Conservation (phyloP, 192 early-diverging fungal genomes). For the Coemansia sp. region DNA sequence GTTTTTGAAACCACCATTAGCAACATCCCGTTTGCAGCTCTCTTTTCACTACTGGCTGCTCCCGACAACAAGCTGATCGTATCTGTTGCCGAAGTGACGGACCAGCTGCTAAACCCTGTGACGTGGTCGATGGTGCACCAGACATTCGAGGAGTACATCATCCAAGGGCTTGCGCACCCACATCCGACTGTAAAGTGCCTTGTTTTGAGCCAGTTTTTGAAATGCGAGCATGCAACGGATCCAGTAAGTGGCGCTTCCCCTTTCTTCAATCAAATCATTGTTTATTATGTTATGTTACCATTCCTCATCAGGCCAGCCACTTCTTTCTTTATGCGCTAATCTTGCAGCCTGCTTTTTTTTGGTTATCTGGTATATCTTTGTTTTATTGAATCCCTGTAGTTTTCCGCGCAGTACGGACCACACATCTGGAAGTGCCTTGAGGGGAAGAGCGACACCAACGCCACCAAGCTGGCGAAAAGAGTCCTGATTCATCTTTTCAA, state of each 20-base stretch:
- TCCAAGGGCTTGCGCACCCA: conserved; percentile 48
- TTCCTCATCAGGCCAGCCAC: neutral
- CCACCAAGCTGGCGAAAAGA: conserved; percentile 32
- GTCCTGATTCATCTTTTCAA: conserved; percentile 31
- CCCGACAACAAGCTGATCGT: conserved; percentile 48
- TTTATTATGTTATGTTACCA: neutral
- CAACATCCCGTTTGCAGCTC: conserved; percentile 43
- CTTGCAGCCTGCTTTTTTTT: conserved; percentile 4
- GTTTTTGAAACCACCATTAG: conserved; percentile 51
- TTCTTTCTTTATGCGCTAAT: neutral
- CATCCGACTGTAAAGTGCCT: conserved; percentile 46
- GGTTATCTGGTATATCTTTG: neutral
- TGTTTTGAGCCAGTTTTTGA: conserved; percentile 48
- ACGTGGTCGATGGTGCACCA: conserved; percentile 50
- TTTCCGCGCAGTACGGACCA: conserved; percentile 44
- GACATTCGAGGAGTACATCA: conserved; percentile 53
- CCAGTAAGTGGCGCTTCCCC: conserved; percentile 27
- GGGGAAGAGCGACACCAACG: conserved; percentile 34
- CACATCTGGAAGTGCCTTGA: conserved; percentile 47
- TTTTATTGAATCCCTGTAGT: conserved; percentile 18
- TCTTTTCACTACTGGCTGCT: conserved; percentile 50
- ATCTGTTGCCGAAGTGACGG: conserved; percentile 33
- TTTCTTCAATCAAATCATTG: neutral
- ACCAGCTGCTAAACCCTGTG: conserved; percentile 45
- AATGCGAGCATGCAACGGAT: conserved; percentile 32